Evolutionary conservation across 129 eudicot species (phyloP).

Genomic region (Chrysanthemum lavandulifolium): DNA sequence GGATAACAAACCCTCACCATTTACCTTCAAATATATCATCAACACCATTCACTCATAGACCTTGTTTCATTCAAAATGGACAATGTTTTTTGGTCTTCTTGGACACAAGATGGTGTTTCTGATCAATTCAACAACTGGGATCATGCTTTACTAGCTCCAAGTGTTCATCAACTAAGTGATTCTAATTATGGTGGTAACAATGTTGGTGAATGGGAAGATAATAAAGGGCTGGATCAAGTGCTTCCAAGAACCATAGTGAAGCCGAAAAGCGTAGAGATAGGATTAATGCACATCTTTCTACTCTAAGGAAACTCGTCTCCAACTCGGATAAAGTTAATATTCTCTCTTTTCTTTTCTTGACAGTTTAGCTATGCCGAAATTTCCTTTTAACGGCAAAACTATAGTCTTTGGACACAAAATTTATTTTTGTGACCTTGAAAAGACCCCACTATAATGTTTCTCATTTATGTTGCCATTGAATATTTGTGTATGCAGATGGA

Average conservation of each 20-base stretch:
- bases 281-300: constrained; percentile 81
- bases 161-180: constrained; percentile 18
- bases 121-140: constrained; percentile 7
- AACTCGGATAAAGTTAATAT: constrained; percentile 68
- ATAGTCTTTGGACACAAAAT: not conserved
- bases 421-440: not conserved
- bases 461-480: not conserved
- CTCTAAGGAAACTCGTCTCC: constrained; percentile 70
- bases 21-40: constrained; percentile 28
- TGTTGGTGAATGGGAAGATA: constrained; percentile 24
- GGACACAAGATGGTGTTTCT: constrained; percentile 22
- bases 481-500: constrained; percentile 58
- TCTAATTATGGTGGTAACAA: constrained; percentile 6
- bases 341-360: not conserved
- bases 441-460: not conserved
- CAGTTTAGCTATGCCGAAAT: not conserved
- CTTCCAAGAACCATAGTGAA: constrained; percentile 87
- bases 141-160: constrained; percentile 19
- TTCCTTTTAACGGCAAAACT: not conserved
- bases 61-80: constrained; percentile 42
- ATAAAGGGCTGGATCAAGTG: constrained; percentile 26
- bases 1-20: constrained; percentile 38
- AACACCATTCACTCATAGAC: constrained; percentile 8
- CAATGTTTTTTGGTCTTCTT: constrained; percentile 26
- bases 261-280: constrained; percentile 96